phyloP scores from a whole-genome alignment of 2,329 filamentous ascomycete genomes.

The Ascochyta rabiei region DNA sequence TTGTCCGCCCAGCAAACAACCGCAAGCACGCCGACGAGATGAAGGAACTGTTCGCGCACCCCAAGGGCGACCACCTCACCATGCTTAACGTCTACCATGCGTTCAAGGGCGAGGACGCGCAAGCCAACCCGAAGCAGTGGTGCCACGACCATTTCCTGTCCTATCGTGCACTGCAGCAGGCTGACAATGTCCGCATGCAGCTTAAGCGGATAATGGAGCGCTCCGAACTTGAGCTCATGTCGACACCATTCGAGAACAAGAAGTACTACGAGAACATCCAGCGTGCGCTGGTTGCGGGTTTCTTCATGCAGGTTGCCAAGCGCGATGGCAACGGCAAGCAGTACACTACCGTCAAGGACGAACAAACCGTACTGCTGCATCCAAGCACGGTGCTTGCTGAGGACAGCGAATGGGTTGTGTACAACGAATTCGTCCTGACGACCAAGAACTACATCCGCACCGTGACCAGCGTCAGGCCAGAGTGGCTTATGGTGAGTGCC shows the following conservation, averaged over 20 bases:
- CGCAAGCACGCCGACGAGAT: slow-evolving; percentile 95
- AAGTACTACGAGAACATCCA: slow-evolving; percentile 99
- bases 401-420: slow-evolving; percentile 95
- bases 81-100: slow-evolving; percentile 98
- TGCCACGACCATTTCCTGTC: slow-evolving; percentile 97
- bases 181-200: slow-evolving; percentile 91
- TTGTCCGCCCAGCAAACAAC: slow-evolving; percentile 82
- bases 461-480: slow-evolving; percentile 86
- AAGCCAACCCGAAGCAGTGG: slow-evolving; percentile 83
- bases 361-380: slow-evolving; percentile 91
- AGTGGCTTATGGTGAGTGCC: slow-evolving; percentile 83
- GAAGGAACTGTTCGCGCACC: slow-evolving; percentile 91
- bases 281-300: slow-evolving; percentile 86
- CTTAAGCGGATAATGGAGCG: slow-evolving; percentile 97
- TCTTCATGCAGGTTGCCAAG: slow-evolving; percentile 99
- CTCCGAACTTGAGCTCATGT: slow-evolving; percentile 81
- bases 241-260: slow-evolving; percentile 90
- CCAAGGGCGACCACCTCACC: slow-evolving; percentile 93
- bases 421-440: slow-evolving; percentile 97
- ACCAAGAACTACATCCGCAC: slow-evolving; percentile 98
- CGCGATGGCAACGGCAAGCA: slow-evolving; percentile 86
- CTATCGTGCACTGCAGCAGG: slow-evolving; percentile 83
- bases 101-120: slow-evolving; percentile 77
- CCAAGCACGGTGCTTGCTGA: slow-evolving; percentile 87
- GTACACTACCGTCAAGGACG: slow-evolving; percentile 95